phyloP scores from a whole-genome alignment of 768 basidiomycete genomes.

The Macrolepiota fuliginosa region DNA sequence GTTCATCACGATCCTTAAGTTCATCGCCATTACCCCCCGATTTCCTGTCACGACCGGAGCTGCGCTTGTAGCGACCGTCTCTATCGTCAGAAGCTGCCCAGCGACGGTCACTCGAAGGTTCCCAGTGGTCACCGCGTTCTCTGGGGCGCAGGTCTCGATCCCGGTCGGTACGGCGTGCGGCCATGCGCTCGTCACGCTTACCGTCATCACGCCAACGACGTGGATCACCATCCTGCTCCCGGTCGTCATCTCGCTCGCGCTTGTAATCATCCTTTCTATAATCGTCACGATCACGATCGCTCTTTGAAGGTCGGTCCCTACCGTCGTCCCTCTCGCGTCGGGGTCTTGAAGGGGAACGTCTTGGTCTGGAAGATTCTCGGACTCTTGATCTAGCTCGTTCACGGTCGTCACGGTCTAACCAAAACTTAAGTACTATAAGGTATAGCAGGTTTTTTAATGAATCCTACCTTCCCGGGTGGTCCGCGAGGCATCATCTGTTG shows the following conservation, averaged over 20 bases:
- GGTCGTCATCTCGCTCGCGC: constrained; percentile 40
- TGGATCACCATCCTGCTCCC: constrained; percentile 61
- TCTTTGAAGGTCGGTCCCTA: constrained; percentile 24
- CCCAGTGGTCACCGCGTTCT: constrained; percentile 42
- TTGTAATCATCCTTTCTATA: constrained; percentile 36
- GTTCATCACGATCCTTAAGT: constrained; percentile 47
- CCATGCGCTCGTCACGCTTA: constrained; percentile 72
- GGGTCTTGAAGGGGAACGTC: constrained; percentile 55
- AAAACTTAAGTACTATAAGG: constrained; percentile 33
- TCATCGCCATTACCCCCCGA: constrained; percentile 33
- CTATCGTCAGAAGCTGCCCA: constrained; percentile 70
- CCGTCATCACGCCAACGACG: constrained; percentile 84
- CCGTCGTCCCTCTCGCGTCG: constrained; percentile 45
- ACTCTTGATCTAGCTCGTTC: constrained; percentile 63
- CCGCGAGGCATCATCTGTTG: constrained; percentile 48
- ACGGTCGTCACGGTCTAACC: constrained; percentile 63
- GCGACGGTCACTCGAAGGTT: constrained; percentile 46
- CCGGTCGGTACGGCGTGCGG: constrained; percentile 57
- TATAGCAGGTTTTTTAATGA: background rate
- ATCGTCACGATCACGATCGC: constrained; percentile 33
- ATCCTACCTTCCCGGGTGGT: constrained; percentile 55
- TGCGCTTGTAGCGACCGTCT: constrained; percentile 60
- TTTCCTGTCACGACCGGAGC: constrained; percentile 58
- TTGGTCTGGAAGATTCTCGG: constrained; percentile 60
- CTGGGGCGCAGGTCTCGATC: constrained; percentile 42